Evolutionary conservation across 2,329 filamentous ascomycete genomes (phyloP).

Genomic region (Fusarium armeniacum): DNA sequence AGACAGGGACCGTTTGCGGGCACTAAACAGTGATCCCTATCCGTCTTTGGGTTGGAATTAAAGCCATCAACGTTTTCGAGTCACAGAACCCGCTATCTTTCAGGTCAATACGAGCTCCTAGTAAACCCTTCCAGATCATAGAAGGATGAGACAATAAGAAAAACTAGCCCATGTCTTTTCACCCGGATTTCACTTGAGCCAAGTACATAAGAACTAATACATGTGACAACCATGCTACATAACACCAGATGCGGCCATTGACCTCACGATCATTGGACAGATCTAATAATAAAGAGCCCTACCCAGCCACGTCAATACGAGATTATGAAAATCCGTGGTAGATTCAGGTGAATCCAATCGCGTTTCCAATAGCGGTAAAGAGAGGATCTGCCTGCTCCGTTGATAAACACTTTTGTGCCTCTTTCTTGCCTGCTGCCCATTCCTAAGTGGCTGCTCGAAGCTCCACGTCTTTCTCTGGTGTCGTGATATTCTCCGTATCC

Average conservation of each 20-base stretch:
- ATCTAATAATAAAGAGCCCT: conserved; percentile 12
- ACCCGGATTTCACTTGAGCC: background rate
- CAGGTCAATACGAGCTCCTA: background rate
- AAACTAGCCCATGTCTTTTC: background rate
- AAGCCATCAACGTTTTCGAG: background rate
- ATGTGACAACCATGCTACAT: background rate
- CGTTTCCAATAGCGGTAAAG: conserved; percentile 16
- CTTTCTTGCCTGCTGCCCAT: conserved; percentile 14
- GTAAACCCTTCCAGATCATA: background rate
- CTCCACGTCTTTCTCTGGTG: conserved; percentile 17
- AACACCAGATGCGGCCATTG: conserved; percentile 36
- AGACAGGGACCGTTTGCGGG: conserved; percentile 38
- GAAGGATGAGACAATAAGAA: background rate
- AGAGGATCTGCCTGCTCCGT: background rate
- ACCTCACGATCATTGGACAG: conserved; percentile 33
- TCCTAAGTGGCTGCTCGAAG: conserved; percentile 25
- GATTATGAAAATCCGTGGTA: conserved; percentile 11
- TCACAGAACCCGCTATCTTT: background rate
- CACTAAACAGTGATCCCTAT: conserved; percentile 15
- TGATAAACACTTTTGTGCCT: conserved; percentile 13
- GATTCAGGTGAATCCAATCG: conserved; percentile 3
- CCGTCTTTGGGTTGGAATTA: conserved; percentile 8
- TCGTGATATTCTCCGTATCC: conserved; percentile 25
- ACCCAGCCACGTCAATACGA: conserved; percentile 34
- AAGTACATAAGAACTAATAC: conserved; percentile 4